Conservation (phyloP, 2,329 filamentous ascomycete species). For the Xylariaceae sp. region DNA sequence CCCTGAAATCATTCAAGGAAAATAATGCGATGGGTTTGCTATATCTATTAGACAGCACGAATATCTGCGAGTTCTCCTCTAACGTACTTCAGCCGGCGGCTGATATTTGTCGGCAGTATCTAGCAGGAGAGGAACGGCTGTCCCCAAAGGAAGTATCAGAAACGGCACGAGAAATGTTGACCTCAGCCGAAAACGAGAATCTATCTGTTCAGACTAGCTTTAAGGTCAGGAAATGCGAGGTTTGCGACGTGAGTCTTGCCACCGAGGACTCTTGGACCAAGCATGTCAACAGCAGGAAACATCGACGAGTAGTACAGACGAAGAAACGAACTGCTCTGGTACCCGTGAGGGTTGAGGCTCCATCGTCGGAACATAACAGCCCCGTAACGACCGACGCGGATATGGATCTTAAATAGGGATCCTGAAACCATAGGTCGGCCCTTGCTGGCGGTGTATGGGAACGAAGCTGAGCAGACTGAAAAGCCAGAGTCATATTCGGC, state of each 20-base stretch:
- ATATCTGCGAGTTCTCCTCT: conserved; percentile 57
- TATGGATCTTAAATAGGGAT: too few species aligned
- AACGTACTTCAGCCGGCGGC: conserved; percentile 64
- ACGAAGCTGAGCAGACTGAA: too few species aligned
- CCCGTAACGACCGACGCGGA: too few species aligned
- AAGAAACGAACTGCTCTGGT: conserved; percentile 32
- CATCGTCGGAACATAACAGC: too few species aligned
- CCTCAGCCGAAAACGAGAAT: conserved; percentile 53
- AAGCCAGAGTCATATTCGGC: too few species aligned
- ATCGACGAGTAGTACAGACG: conserved; percentile 31
- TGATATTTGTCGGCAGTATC: conserved; percentile 58
- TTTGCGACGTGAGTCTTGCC: conserved; percentile 63
- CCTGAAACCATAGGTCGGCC: too few species aligned
- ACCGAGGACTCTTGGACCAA: conserved; percentile 51
- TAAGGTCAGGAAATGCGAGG: conserved; percentile 57
- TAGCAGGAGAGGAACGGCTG: conserved; percentile 54
- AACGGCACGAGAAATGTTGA: conserved; percentile 53
- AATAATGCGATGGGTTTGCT: conserved; percentile 54
- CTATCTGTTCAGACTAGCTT: conserved; percentile 42
- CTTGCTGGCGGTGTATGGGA: too few species aligned
- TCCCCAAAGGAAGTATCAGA: conserved; percentile 46
- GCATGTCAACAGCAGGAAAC: conserved; percentile 44
- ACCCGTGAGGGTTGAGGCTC: conserved; percentile 11
- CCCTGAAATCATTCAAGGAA: conserved; percentile 63
- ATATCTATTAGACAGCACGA: conserved; percentile 77